A percentile compares a stretch with the other conserved stretches of the same genome.
phyloP scores from a whole-genome alignment of 2,329 filamentous ascomycete genomes.

The Penicillium sp. region DNA sequence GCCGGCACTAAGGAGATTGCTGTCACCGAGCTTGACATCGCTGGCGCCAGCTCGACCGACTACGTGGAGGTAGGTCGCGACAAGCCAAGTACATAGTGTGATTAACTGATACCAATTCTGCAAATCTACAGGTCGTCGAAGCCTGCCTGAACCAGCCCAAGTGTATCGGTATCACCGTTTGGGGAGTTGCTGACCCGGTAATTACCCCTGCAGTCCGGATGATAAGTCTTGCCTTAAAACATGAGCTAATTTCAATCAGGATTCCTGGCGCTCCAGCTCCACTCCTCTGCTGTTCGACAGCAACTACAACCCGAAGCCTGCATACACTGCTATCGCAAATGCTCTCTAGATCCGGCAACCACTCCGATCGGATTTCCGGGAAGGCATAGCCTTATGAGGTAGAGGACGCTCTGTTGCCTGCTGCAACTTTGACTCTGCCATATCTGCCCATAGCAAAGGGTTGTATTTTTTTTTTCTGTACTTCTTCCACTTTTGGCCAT shows the following conservation, averaged over 20 bases:
- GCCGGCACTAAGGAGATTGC: conserved; percentile 50
- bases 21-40: conserved; percentile 61
- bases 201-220: no score
- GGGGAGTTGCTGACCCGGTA: conserved; percentile 41
- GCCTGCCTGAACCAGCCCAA: conserved; percentile 52
- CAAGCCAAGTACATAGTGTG: conserved; percentile 15
- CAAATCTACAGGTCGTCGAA: conserved; percentile 31
- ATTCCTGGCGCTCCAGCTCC: conserved; percentile 8
- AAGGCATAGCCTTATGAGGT: no score
- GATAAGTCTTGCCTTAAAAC: no score
- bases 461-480: no score
- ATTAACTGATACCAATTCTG: conserved; percentile 11
- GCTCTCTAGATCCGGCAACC: no score
- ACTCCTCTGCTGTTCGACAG: conserved; percentile 9
- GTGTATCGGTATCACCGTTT: conserved; percentile 60
- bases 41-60: conserved; percentile 47
- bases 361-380: no score
- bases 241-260: conserved; percentile 3
- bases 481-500: no score
- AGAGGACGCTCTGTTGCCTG: no score
- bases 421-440: no score
- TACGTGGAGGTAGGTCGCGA: conserved; percentile 43
- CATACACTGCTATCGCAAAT: conserved; percentile 9
- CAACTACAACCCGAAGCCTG: conserved; percentile 10
- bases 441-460: no score